These are phyloP conservation scores for Aspergillus sp. DNA, from an alignment of 2,329 filamentous ascomycete genomes.

Conservation along the genomic window DNA sequence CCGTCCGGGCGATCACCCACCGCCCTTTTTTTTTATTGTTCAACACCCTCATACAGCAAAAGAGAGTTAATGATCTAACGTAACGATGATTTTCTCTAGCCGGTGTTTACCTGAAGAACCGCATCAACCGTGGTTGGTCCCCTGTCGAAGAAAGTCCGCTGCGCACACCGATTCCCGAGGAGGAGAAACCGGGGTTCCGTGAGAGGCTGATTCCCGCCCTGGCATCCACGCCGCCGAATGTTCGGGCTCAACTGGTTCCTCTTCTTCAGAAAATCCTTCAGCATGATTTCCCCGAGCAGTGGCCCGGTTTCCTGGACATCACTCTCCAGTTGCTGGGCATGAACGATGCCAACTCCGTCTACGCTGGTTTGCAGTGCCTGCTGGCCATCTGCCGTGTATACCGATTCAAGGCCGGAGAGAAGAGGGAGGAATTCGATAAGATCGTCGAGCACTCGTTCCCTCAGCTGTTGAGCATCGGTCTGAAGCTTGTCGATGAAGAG, in stretches of 20 bases:
- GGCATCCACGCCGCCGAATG: conserved; percentile 73
- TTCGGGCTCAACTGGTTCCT: conserved; percentile 90
- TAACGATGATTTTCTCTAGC: conserved; percentile 55
- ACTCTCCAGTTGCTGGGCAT: conserved; percentile 85
- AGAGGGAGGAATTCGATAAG: conserved; percentile 84
- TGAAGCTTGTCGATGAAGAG: conserved; percentile 83
- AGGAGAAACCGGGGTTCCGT: conserved; percentile 84
- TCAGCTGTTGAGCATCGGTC: conserved; percentile 80
- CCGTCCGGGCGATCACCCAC: conserved; percentile 7
- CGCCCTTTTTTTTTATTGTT: not conserved
- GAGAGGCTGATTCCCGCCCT: conserved; percentile 87
- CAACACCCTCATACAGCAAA: conserved; percentile 18
- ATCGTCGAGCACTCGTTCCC: conserved; percentile 92
- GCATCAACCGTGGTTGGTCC: conserved; percentile 89
- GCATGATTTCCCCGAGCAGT: conserved; percentile 90
- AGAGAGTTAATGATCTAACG: conserved; percentile 14
- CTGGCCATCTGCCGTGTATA: conserved; percentile 94
- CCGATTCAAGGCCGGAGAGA: conserved; percentile 85
- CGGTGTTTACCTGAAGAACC: conserved; percentile 97
- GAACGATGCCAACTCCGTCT: conserved; percentile 82
- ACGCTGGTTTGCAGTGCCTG: conserved; percentile 90
- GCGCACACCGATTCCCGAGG: conserved; percentile 77
- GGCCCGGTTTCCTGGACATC: conserved; percentile 92
- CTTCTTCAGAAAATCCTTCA: conserved; percentile 95
- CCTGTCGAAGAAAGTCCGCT: conserved; percentile 72